Conservation (phyloP, 805 yeast genomes). For the Yamadazyma paraphyllophila region DNA sequence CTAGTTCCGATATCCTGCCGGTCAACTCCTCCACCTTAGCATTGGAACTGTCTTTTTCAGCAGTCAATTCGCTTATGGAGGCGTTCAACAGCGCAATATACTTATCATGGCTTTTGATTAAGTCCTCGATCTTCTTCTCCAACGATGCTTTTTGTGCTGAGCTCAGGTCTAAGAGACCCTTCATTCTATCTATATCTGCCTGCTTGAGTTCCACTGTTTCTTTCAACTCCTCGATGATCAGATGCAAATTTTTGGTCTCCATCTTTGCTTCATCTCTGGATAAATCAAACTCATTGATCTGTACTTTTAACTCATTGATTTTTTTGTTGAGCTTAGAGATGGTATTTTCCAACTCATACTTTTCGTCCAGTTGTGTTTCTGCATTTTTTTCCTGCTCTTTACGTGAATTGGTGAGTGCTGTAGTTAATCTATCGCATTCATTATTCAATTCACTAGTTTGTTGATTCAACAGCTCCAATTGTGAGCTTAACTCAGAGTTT, state of each 20-base stretch:
- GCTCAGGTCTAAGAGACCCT: constrained; percentile 3
- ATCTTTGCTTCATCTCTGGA: constrained; percentile 36
- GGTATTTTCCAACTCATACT: constrained; percentile 39
- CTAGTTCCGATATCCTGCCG: constrained; percentile 15
- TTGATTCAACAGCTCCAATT: constrained; percentile 9
- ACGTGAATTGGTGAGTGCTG: constrained; percentile 36
- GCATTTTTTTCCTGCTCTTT: constrained; percentile 36
- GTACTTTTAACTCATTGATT: constrained; percentile 38
- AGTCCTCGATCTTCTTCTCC: constrained; percentile 2
- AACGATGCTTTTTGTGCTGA: not conserved
- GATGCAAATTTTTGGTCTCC: constrained; percentile 40
- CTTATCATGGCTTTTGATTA: constrained; percentile 7
- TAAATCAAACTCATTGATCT: constrained; percentile 41
- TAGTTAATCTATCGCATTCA: constrained; percentile 53
- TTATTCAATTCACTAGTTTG: constrained; percentile 44
- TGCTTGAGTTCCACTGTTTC: constrained; percentile 38
- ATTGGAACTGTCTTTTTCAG: constrained; percentile 9
- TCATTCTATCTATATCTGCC: constrained; percentile 15
- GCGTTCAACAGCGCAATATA: constrained; percentile 10
- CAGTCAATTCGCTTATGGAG: constrained; percentile 2
- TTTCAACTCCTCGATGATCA: constrained; percentile 43
- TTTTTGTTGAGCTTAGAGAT: constrained; percentile 38
- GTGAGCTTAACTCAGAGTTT: constrained; percentile 10
- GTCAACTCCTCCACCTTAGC: not conserved
- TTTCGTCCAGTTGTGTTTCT: constrained; percentile 35